phyloP scores from a whole-genome alignment of 2,329 filamentous ascomycete species.

The Dactylella cylindrospora region DNA sequence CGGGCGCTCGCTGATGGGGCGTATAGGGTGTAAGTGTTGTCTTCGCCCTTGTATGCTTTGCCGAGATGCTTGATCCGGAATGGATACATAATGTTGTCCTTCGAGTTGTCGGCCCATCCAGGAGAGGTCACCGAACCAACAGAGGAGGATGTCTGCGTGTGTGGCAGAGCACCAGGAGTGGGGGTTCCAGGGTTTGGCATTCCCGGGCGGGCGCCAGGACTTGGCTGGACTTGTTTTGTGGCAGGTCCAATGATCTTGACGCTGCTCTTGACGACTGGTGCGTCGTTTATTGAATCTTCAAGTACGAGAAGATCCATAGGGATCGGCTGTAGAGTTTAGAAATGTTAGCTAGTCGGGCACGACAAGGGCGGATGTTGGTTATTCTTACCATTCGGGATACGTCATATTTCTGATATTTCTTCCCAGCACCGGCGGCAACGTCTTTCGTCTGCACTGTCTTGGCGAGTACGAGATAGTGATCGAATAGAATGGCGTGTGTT shows the following conservation, averaged over 20 bases:
- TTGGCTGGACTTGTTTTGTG: constrained; percentile 56
- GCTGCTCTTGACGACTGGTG: constrained; percentile 77
- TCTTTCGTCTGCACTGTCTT: constrained; percentile 72
- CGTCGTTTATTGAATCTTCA: constrained; percentile 81
- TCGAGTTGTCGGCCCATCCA: constrained; percentile 55
- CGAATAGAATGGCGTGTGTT: constrained; percentile 88
- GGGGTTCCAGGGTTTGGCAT: constrained; percentile 54
- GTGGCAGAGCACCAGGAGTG: constrained; percentile 61
- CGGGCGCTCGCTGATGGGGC: constrained; percentile 73
- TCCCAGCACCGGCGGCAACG: constrained; percentile 70
- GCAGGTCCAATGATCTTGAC: constrained; percentile 55
- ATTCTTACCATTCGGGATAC: constrained; percentile 77
- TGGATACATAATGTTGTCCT: constrained; percentile 81
- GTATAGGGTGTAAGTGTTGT: constrained; percentile 85
- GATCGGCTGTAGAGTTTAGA: constrained; percentile 63
- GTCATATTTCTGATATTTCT: constrained; percentile 70
- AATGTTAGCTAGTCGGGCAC: not conserved
- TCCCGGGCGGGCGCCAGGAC: constrained; percentile 52
- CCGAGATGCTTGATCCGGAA: constrained; percentile 96
- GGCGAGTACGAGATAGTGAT: constrained; percentile 91
- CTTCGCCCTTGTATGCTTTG: constrained; percentile 55
- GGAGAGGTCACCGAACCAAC: constrained; percentile 56
- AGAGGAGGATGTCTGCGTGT: constrained; percentile 69
- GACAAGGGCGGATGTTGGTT: not conserved
- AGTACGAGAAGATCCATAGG: constrained; percentile 94